Base-by-base conservation (phyloP, 169 alveolate genomes). In the Plasmodium gonderi region DNA sequence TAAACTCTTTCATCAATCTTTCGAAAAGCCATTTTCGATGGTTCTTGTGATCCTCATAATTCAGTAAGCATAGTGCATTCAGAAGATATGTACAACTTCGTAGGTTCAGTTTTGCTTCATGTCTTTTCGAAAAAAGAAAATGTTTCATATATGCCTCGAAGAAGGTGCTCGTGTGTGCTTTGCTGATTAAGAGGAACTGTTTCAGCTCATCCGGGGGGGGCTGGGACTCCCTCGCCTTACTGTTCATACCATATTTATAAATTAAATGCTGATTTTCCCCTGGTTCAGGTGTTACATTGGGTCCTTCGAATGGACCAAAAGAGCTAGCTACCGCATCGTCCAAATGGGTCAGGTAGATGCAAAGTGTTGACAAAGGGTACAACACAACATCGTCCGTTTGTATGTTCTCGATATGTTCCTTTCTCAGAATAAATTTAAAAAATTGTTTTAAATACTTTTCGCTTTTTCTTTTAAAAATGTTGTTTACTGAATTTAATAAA, bases 401-500 rank as follows among this genome's bases (percentile, higher is more conserved):
- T 29, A 85, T 12, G 31, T 74, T 6, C 14, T 9, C 67, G 17
- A 0, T 42, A 1, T 44, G 36, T 51, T 82, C 42, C 26, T 51
- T 54, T 42, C n/a, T 64, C n/a, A 38, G 29, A 40, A 85, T 36
- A 45, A 85, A 74, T 1, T 72, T 51, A 26, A 47, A 74, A 29
- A 85, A 20, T 12, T 12, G 85, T 23, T 85, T 74, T 42, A 85
- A n/a, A n/a, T 85, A 42, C n/a, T 51, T 85, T 54, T 47, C 79
- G 33, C 65, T 60, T 23, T 74, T 38, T 38, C 68, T 45, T 74
- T 85, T 85, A 72, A 74, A 54, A 12, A 60, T 40, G 31, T 54
- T 74, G 36, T n/a, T 60, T 7, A 85, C 3, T 29, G 31, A 29
- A 29, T 47, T 49, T 5, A 60, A 42, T n/a, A 85, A 51, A 40